Evolutionary conservation across 768 basidiomycete species (phyloP), one percentile per base, ranked within the genome.

Genomic region (Glaciozyma martinii): DNA sequence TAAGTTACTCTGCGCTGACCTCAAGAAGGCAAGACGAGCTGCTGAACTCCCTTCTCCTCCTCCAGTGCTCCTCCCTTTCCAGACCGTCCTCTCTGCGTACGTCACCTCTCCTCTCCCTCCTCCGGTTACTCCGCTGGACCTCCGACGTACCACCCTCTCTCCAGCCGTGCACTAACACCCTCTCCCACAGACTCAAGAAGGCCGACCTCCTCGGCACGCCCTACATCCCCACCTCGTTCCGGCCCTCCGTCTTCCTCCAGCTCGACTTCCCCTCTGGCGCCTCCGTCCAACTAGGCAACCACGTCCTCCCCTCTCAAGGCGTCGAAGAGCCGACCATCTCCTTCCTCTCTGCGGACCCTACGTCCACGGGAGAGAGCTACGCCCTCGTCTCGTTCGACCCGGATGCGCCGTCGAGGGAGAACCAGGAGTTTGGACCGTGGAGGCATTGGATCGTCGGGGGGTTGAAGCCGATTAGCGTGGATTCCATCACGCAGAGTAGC

Each of bases 351-450:
- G 55, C 9, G n/a, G 55, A 58, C 43, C 57, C 57, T 23, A 29
- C 44, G 27, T 7, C n/a, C 43, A 27, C 44, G 25, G 57, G 43
- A 27, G 23, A 30, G 21, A 77, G 77, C 5, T 84, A 82, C 66
- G 83, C 83, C 12, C 75, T 84, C 43, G 81, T 82, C 42, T 80
- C 83, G 81, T 80, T 80, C 5, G 83, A 84, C 70, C 83, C 83
- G 3, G 83, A 84, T 63, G 83, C 83, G 5, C 83, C 83, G 0
- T 82, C 81, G 1, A 75, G 80, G 54, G 73, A 66, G 10, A 78
- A 82, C 44, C 82, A 81, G 1, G 81, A 78, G 68, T 82, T 76
- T 72, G 77, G 80, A 1, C 73, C 83, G 65, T 84, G 81, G 77
- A 78, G 83, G 53, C 83, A 84, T 62, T 84, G 82, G 83, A 75